Evolutionary conservation across 2,329 filamentous ascomycete genomes (phyloP).

Genomic region (Curvularia spicifera): DNA sequence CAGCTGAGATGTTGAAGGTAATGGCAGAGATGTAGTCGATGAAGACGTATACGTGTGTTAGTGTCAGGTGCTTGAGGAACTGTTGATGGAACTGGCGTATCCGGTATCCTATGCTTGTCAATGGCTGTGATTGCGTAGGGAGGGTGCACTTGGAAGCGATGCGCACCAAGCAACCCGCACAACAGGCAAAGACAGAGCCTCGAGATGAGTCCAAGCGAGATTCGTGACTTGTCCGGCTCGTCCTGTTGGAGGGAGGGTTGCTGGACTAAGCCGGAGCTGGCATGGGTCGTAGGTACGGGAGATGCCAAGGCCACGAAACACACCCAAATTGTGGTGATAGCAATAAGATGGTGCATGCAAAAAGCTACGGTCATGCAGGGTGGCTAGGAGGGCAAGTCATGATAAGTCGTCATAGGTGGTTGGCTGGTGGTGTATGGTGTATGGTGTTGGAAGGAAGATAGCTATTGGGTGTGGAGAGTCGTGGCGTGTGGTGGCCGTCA

Average conservation of each 20-base stretch:
- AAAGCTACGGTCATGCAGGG: neutral
- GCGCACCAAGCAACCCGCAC: slow-evolving; percentile 7
- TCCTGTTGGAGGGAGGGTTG: neutral
- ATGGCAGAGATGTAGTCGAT: slow-evolving; percentile 47
- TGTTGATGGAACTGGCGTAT: slow-evolving; percentile 14
- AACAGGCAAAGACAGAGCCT: slow-evolving; percentile 8
- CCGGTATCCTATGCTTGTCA: slow-evolving; percentile 26
- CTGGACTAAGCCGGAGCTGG: neutral
- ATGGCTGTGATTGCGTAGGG: neutral
- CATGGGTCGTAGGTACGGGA: neutral
- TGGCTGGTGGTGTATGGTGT: neutral
- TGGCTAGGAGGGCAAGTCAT: neutral
- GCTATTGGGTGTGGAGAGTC: no score
- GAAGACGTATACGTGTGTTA: slow-evolving; percentile 41
- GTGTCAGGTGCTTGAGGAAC: slow-evolving; percentile 9
- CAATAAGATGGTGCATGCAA: neutral
- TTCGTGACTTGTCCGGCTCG: slow-evolving; percentile 1
- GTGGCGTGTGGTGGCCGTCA: no score
- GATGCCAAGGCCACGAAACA: neutral
- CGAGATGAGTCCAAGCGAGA: slow-evolving; percentile 4
- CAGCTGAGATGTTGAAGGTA: slow-evolving; percentile 44
- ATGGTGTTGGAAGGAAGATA: neutral
- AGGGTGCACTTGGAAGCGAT: neutral
- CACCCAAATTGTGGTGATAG: neutral
- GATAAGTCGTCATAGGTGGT: neutral